Evolutionary conservation across 2,329 filamentous ascomycete genomes (phyloP).

Genomic region (Exophiala oligosperma): DNA sequence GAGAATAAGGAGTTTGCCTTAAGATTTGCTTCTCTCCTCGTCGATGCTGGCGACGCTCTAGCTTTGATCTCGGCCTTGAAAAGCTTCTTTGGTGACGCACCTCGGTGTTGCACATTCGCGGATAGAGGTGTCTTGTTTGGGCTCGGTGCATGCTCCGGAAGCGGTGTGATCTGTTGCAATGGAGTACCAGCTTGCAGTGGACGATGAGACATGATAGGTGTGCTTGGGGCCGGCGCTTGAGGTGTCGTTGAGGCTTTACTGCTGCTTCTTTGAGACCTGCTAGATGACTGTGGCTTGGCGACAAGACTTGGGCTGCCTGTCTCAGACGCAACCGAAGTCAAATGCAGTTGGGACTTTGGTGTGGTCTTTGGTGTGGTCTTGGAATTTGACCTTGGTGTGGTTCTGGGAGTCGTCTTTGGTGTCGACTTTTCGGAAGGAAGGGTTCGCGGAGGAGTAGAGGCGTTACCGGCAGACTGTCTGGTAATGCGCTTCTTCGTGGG

Average conservation of each 20-base stretch:
- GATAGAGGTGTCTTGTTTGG: conserved; percentile 52
- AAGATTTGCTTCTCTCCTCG: conserved; percentile 34
- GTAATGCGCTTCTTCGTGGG: neutral
- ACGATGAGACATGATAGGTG: conserved; percentile 29
- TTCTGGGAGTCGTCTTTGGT: conserved; percentile 11
- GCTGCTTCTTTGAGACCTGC: conserved; percentile 47
- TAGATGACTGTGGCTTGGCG: conserved; percentile 49
- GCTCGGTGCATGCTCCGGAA: conserved; percentile 46
- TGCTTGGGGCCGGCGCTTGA: conserved; percentile 30
- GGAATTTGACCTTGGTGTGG: no score
- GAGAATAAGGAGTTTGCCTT: conserved; percentile 53
- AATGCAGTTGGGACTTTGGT: conserved; percentile 25
- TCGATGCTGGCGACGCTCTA: conserved; percentile 34
- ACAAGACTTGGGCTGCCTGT: conserved; percentile 58
- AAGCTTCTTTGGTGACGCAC: conserved; percentile 52
- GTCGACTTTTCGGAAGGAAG: conserved; percentile 25
- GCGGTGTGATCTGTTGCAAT: conserved; percentile 46
- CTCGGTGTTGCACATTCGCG: conserved; percentile 47
- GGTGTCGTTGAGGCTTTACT: conserved; percentile 46
- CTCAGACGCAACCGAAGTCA: conserved; percentile 44
- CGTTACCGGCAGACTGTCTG: neutral
- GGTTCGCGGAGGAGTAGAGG: conserved; percentile 31
- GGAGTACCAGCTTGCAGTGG: conserved; percentile 40
- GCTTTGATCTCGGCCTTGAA: conserved; percentile 43
- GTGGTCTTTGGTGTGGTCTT: no score